Conservation (phyloP, 1,284 basidiomycete species). For the Kalmanozyma brasiliensis region DNA sequence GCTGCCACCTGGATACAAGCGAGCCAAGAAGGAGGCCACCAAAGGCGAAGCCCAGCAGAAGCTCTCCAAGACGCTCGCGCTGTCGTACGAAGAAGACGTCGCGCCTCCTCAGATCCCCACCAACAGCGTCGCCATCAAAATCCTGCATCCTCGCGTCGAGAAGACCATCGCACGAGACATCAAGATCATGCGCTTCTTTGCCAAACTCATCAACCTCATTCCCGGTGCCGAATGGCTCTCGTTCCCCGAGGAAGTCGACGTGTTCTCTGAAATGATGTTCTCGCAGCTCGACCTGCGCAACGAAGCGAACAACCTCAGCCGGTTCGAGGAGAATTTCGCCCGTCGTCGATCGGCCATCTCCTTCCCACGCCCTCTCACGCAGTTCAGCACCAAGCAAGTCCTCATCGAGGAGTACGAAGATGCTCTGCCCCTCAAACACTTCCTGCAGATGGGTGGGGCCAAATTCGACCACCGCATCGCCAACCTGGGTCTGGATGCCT, state of each 20-base stretch:
- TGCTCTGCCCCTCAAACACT: constrained; percentile 87
- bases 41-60: constrained; percentile 24
- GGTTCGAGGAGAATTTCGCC: constrained; percentile 88
- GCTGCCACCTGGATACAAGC: constrained; percentile 73
- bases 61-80: constrained; percentile 51
- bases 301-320: constrained; percentile 87
- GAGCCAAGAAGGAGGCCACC: constrained; percentile 35
- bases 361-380: constrained; percentile 86
- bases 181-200: constrained; percentile 93
- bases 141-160: constrained; percentile 81
- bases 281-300: constrained; percentile 90
- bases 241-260: constrained; percentile 91
- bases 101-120: constrained; percentile 58
- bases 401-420: constrained; percentile 93
- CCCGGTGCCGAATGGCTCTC: constrained; percentile 98
- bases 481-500: constrained; percentile 92
- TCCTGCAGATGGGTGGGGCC: constrained; percentile 83
- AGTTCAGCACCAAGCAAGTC: constrained; percentile 82
- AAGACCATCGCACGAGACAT: constrained; percentile 88
- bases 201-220: constrained; percentile 79
- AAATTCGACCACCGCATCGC: constrained; percentile 90
- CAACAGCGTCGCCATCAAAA: constrained; percentile 87
- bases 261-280: constrained; percentile 97
- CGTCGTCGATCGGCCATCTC: constrained; percentile 79
- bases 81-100: constrained; percentile 57